Percentiles rank a stretch among this genome's conserved stretches.
Evolutionary conservation across 345 rosid species (phyloP).

Genomic region (Salix arbutifolia): DNA sequence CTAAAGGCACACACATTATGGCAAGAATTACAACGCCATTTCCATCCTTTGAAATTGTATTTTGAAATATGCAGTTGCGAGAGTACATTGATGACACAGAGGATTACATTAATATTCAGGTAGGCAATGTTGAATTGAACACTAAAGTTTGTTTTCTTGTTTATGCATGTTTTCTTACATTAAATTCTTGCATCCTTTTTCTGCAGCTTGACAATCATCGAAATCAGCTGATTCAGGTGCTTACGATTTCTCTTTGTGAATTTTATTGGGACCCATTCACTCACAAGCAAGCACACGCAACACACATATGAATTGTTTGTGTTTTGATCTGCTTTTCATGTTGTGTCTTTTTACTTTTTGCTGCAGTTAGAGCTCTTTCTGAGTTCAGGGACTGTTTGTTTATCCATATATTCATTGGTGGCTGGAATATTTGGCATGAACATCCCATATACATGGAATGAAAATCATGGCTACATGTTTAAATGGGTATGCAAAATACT

Average conservation of each 20-base stretch:
- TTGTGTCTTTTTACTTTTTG: background rate
- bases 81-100: conserved; percentile 97
- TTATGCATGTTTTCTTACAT: background rate
- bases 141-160: background rate
- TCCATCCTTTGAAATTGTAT: conserved; percentile 5
- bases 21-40: background rate
- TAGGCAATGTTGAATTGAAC: conserved; percentile 7
- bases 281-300: background rate
- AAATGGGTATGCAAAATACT: conserved; percentile 55
- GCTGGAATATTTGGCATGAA: conserved; percentile 93
- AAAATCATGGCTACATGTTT: conserved; percentile 62
- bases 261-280: background rate
- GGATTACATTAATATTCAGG: conserved; percentile 98
- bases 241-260: background rate
- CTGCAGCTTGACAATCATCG: conserved; percentile 97
- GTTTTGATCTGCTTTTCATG: background rate
- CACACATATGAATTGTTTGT: background rate
- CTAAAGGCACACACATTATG: background rate
- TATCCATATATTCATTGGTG: conserved; percentile 47
- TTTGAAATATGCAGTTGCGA: conserved; percentile 64
- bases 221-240: conserved; percentile 94
- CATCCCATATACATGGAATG: conserved; percentile 85
- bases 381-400: conserved; percentile 18
- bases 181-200: conserved; percentile 6
- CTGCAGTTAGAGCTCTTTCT: conserved; percentile 20